Conservation (phyloP, 1,284 basidiomycete species). For the Marasmius sp. region DNA sequence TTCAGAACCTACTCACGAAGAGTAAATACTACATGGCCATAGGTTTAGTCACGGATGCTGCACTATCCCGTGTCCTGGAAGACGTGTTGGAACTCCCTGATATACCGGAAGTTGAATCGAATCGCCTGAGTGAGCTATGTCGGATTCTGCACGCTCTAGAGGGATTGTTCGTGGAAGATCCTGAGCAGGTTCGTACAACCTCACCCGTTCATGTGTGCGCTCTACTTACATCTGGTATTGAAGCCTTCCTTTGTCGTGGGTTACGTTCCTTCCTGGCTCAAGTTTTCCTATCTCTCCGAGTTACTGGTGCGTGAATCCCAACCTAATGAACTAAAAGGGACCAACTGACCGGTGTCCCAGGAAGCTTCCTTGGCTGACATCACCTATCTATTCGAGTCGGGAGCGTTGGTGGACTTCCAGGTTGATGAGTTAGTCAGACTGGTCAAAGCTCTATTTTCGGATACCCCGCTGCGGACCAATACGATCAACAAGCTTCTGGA, state of each 20-base stretch:
- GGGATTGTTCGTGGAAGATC: conserved; percentile 72
- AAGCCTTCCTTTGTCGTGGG: conserved; percentile 71
- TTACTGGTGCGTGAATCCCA: conserved; percentile 62
- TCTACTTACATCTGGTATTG: not conserved
- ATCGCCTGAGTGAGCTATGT: conserved; percentile 80
- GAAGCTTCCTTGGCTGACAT: conserved; percentile 94
- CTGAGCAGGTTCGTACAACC: conserved; percentile 46
- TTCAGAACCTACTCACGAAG: conserved; percentile 57
- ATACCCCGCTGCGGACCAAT: conserved; percentile 78
- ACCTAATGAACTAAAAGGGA: not conserved
- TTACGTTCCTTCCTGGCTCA: conserved; percentile 91
- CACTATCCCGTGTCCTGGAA: conserved; percentile 67
- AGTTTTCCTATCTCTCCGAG: conserved; percentile 91
- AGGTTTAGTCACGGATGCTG: conserved; percentile 75
- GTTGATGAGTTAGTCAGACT: conserved; percentile 81
- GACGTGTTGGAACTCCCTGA: conserved; percentile 83
- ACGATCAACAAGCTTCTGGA: conserved; percentile 73
- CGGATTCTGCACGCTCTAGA: conserved; percentile 79
- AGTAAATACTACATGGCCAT: conserved; percentile 69
- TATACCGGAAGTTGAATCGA: conserved; percentile 90
- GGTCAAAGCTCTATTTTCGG: conserved; percentile 87
- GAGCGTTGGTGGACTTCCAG: conserved; percentile 89
- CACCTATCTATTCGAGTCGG: conserved; percentile 89
- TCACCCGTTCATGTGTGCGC: not conserved
- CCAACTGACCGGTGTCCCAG: conserved; percentile 36